Percentiles rank a stretch among this genome's conserved stretches.
Evolutionary conservation across 1,139 yeast genomes (phyloP).

Genomic region (Debaryomyces nepalensis): DNA sequence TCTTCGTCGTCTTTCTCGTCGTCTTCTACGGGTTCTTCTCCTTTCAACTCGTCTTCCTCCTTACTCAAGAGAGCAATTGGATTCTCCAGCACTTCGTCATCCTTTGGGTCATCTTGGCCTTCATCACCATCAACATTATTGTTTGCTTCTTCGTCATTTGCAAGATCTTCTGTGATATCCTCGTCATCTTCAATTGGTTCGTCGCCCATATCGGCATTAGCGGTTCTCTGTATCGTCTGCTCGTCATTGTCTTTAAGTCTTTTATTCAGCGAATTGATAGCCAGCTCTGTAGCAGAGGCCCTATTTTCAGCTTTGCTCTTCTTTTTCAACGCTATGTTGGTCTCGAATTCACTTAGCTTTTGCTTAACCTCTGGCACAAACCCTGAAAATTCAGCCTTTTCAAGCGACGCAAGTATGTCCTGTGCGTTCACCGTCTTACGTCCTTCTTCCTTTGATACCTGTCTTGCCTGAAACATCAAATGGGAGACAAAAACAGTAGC

Average conservation of each 20-base stretch:
- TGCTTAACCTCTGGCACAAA: constrained; percentile 58
- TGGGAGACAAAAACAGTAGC: constrained; percentile 78
- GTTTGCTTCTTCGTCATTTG: constrained; percentile 16
- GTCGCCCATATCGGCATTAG: constrained; percentile 17
- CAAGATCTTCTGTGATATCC: constrained; percentile 15
- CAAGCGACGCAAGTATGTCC: constrained; percentile 65
- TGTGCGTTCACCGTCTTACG: constrained; percentile 69
- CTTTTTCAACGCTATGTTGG: constrained; percentile 45
- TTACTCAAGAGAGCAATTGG: constrained; percentile 28
- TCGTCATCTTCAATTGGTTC: constrained; percentile 20
- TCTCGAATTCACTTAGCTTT: constrained; percentile 52
- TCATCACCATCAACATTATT: constrained; percentile 21
- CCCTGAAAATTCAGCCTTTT: constrained; percentile 56
- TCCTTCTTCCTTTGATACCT: constrained; percentile 52
- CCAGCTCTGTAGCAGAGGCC: constrained; percentile 12
- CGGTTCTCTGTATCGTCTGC: constrained; percentile 15
- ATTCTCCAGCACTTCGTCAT: constrained; percentile 23
- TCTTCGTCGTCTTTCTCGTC: constrained; percentile 28
- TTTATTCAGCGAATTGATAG: constrained; percentile 16
- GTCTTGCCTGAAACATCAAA: constrained; percentile 64
- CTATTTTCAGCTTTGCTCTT: constrained; percentile 29
- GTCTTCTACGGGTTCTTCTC: constrained; percentile 26
- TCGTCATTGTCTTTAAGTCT: constrained; percentile 23
- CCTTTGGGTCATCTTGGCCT: constrained; percentile 21
- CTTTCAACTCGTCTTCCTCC: constrained; percentile 27